Evolutionary conservation across 2,329 filamentous ascomycete species (phyloP).

Genomic region (Colletotrichum sansevieriae): DNA sequence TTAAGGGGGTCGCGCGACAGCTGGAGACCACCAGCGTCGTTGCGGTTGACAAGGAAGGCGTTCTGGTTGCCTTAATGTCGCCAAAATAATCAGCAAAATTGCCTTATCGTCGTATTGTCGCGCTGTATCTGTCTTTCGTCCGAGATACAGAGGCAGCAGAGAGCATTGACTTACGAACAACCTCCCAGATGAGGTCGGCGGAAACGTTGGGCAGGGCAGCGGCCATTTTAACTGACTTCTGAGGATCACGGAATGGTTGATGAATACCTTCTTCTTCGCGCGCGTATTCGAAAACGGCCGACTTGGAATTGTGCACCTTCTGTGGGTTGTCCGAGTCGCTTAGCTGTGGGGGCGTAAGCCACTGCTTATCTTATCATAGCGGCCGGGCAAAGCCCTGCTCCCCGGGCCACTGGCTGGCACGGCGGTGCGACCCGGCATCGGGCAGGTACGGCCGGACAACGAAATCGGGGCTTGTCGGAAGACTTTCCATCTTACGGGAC

Average conservation of each 20-base stretch:
- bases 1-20: conserved; percentile 97
- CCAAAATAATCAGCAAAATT: conserved; percentile 21
- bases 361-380: conserved; percentile 17
- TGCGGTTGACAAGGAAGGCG: conserved; percentile 93
- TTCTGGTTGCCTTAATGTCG: conserved; percentile 80
- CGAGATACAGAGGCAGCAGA: conserved; percentile 2
- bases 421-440: conserved; percentile 12
- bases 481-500: too few relatives aligned
- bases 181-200: conserved; percentile 93
- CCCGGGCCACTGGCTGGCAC: background rate
- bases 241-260: conserved; percentile 48
- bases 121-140: background rate
- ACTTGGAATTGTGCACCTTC: too few relatives aligned
- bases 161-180: conserved; percentile 80
- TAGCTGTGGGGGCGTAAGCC: conserved; percentile 41
- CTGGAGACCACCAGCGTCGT: conserved; percentile 80
- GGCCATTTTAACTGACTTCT: conserved; percentile 66
- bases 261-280: conserved; percentile 38
- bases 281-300: background rate
- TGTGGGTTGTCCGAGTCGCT: conserved; percentile 45
- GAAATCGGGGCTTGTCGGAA: too few relatives aligned
- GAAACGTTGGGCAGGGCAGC: conserved; percentile 79
- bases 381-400: conserved; percentile 38
- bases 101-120: background rate
- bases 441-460: background rate